Evolutionary conservation across 192 early-diverging fungal species (phyloP).

Genomic region (Cetraspora pellucida): DNA sequence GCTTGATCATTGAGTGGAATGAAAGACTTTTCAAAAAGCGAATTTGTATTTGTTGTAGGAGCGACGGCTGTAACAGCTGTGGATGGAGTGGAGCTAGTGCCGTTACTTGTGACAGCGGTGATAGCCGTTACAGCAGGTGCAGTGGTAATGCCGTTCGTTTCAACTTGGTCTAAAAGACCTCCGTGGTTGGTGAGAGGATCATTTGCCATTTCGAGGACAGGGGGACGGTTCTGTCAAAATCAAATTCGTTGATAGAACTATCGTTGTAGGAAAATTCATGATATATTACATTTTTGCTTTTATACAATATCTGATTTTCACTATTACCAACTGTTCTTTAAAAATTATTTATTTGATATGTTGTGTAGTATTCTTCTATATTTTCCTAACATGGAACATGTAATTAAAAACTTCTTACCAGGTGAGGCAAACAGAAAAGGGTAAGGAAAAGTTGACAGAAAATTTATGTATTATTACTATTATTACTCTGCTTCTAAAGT

Average conservation of each 20-base stretch:
- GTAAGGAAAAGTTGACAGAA: background rate
- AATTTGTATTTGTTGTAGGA: conserved; percentile 10
- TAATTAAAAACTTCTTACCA: conserved; percentile 2
- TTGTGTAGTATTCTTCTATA: background rate
- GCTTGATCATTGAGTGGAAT: conserved; percentile 5
- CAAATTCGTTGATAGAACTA: background rate
- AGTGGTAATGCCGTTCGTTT: background rate
- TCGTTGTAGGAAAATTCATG: no score
- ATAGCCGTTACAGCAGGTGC: background rate
- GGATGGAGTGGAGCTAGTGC: background rate
- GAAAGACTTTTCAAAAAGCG: conserved; percentile 11
- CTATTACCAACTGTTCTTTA: background rate
- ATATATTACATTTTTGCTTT: no score
- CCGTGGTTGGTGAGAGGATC: background rate
- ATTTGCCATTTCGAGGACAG: background rate
- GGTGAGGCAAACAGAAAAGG: background rate
- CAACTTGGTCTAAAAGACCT: background rate
- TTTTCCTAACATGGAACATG: background rate
- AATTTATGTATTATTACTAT: conserved; percentile 1
- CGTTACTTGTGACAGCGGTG: background rate
- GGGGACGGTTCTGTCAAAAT: background rate
- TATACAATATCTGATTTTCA: no score
- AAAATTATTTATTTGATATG: background rate
- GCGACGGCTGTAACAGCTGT: background rate
- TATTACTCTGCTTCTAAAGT: background rate